phyloP scores from a whole-genome alignment of 495 filamentous ascomycete genomes.

The Penicillium macrosclerotiorum region DNA sequence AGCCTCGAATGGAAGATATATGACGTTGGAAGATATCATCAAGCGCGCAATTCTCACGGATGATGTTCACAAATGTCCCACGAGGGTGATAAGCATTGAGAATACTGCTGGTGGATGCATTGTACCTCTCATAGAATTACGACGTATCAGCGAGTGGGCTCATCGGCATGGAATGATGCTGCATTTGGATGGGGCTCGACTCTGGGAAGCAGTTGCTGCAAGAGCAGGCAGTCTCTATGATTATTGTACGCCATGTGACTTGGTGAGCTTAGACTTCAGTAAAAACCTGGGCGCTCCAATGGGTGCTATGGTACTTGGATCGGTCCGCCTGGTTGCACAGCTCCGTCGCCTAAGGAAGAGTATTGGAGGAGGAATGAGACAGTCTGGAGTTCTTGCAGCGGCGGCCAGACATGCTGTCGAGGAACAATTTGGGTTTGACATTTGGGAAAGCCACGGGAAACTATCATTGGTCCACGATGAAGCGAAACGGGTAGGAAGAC shows the following conservation, averaged over 20 bases:
- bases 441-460: not conserved
- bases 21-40: not conserved
- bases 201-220: not conserved
- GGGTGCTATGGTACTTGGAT: not conserved
- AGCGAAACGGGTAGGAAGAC: not conserved
- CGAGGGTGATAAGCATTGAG: not conserved
- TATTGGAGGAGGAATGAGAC: not conserved
- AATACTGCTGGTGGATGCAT: not conserved
- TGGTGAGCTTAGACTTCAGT: not conserved
- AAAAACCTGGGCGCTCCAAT: conserved; percentile 1
- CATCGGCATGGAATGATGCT: not conserved
- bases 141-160: not conserved
- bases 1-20: not conserved
- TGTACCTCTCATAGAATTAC: not conserved
- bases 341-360: not conserved
- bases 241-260: not conserved
- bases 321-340: not conserved
- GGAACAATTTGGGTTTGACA: not conserved
- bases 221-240: not conserved
- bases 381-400: not conserved
- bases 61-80: not conserved
- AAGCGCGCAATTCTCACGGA: not conserved
- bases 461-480: not conserved
- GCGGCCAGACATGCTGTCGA: not conserved
- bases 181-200: not conserved